A percentile compares a stretch with the other conserved stretches of the same genome.
Conservation (phyloP, 805 yeast genomes). For the Pichia pseudocactophila region DNA sequence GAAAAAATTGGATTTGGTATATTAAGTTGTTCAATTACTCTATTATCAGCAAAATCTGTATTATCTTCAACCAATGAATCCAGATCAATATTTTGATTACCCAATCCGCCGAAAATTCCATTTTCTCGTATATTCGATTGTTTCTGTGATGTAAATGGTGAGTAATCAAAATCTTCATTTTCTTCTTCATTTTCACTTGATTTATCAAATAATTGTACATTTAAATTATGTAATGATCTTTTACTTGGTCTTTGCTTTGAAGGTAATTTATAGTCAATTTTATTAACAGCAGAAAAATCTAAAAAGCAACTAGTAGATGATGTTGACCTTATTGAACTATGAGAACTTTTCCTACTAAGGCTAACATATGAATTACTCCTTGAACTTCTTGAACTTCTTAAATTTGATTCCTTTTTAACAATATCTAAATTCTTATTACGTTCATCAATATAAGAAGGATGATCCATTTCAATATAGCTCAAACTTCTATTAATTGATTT, state of each 20-base stretch:
- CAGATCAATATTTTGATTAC: slow-evolving; percentile 16
- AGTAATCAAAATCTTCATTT: neutral
- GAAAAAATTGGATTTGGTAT: neutral
- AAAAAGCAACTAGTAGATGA: slow-evolving; percentile 16
- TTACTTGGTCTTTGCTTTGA: slow-evolving; percentile 6
- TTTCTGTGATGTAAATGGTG: neutral
- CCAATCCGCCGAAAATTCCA: slow-evolving; percentile 23
- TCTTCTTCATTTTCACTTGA: neutral
- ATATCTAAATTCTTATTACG: slow-evolving; percentile 36
- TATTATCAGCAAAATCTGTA: neutral
- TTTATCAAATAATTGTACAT: neutral
- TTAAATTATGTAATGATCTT: neutral
- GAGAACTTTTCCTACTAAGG: slow-evolving; percentile 12
- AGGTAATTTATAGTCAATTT: slow-evolving; percentile 6
- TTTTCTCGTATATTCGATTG: neutral
- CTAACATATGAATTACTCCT: slow-evolving; percentile 10
- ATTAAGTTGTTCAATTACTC: neutral
- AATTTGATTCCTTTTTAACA: slow-evolving; percentile 28
- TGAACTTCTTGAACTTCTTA: slow-evolving; percentile 21
- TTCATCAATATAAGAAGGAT: slow-evolving; percentile 38
- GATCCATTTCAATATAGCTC: slow-evolving; percentile 82
- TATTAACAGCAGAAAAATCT: slow-evolving; percentile 18
- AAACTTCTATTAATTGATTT: slow-evolving; percentile 5
- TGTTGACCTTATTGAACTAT: slow-evolving; percentile 11
- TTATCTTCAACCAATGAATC: slow-evolving; percentile 20